These are phyloP conservation scores for Rhizopogon vesiculosus DNA, from an alignment of 768 basidiomycete genomes.

Conservation along the genomic window DNA sequence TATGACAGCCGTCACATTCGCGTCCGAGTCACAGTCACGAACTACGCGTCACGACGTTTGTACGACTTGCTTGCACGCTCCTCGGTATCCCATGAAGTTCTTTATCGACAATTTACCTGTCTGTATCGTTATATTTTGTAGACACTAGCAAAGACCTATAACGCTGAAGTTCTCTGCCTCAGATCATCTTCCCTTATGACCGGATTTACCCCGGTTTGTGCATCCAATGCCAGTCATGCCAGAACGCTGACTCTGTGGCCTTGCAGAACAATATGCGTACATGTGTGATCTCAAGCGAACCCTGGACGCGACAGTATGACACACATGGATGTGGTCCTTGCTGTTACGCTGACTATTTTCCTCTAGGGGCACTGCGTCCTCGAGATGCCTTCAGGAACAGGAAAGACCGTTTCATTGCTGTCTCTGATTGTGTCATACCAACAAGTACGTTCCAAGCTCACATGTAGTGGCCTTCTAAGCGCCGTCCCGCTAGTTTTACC, in stretches of 20 bases:
- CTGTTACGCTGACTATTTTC: neutral
- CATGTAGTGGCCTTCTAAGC: neutral
- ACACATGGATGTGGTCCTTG: neutral
- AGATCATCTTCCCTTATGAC: constrained; percentile 93
- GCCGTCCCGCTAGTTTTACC: constrained; percentile 65
- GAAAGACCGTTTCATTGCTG: constrained; percentile 95
- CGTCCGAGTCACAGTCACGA: neutral
- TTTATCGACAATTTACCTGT: constrained; percentile 79
- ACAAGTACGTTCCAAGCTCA: constrained; percentile 50
- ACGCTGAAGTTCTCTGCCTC: neutral
- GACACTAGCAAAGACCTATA: neutral
- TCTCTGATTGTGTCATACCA: constrained; percentile 98
- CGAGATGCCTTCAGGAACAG: constrained; percentile 99
- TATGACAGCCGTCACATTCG: neutral
- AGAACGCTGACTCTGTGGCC: constrained; percentile 3
- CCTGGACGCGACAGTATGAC: constrained; percentile 81
- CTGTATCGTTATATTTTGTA: constrained; percentile 17
- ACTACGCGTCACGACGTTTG: neutral
- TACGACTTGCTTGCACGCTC: neutral
- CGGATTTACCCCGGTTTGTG: constrained; percentile 86
- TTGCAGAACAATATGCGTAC: constrained; percentile 93
- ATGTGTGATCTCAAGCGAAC: constrained; percentile 99
- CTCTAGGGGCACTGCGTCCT: constrained; percentile 95
- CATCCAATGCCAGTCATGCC: neutral
- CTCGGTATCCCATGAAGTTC: constrained; percentile 59